Percentiles rank a stretch among this genome's conserved stretches.
Evolutionary conservation across 1,139 yeast species (phyloP).

Genomic region (Blastobotrys raffinosifermentans): DNA sequence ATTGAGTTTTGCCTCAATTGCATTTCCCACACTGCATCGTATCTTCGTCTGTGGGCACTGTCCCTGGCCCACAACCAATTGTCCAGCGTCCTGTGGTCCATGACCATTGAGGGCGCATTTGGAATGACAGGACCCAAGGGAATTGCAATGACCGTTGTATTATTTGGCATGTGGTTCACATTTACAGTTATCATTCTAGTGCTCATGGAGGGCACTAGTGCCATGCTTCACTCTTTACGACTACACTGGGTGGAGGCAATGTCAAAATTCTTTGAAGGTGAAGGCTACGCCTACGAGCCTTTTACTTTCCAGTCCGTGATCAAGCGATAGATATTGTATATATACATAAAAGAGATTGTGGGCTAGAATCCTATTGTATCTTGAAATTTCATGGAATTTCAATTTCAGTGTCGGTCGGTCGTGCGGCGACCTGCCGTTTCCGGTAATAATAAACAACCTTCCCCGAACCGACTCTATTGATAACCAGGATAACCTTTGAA

Average conservation of each 20-base stretch:
- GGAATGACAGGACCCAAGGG: constrained; percentile 66
- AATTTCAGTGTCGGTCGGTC: too few species aligned
- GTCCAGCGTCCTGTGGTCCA: constrained; percentile 89
- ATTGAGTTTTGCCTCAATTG: constrained; percentile 97
- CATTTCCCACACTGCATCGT: constrained; percentile 97
- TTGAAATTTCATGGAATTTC: too few species aligned
- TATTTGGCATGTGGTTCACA: constrained; percentile 93
- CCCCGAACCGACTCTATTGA: too few species aligned
- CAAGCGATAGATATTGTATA: constrained; percentile 2
- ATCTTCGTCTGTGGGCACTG: constrained; percentile 92
- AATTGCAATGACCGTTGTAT: constrained; percentile 60
- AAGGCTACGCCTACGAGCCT: constrained; percentile 84
- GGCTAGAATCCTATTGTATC: background rate
- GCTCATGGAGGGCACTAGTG: constrained; percentile 97
- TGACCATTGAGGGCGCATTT: constrained; percentile 87
- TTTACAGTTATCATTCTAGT: constrained; percentile 88
- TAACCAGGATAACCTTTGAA: too few species aligned
- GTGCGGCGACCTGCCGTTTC: too few species aligned
- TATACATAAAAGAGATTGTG: background rate
- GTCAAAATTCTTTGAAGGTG: constrained; percentile 97
- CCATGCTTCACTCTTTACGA: constrained; percentile 95
- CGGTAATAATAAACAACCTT: too few species aligned
- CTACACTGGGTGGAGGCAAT: constrained; percentile 99
- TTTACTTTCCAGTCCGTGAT: constrained; percentile 46
- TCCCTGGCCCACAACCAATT: constrained; percentile 96